Evolutionary conservation across 2,329 filamentous ascomycete species (phyloP).

Genomic region (Massarina eburnea): DNA sequence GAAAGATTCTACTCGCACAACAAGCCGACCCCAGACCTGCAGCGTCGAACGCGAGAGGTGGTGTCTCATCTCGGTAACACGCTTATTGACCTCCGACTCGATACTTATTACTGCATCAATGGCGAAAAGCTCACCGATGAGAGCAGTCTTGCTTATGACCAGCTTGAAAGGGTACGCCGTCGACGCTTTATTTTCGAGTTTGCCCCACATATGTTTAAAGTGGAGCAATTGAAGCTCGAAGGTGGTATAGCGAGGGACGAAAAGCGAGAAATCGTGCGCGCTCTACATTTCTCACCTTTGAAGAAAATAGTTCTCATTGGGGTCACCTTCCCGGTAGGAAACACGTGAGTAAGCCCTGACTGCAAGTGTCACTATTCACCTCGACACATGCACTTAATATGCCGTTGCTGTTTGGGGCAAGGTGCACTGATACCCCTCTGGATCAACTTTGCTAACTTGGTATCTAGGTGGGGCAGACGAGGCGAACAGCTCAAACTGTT

Average conservation of each 20-base stretch:
- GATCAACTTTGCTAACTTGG: no score
- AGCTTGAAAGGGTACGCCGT: slow-evolving; percentile 28
- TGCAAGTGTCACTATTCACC: no score
- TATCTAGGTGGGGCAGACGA: slow-evolving; percentile 46
- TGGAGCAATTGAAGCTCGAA: slow-evolving; percentile 50
- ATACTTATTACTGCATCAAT: slow-evolving; percentile 34
- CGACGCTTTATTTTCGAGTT: slow-evolving; percentile 48
- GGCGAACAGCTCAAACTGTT: slow-evolving; percentile 36
- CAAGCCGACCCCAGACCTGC: slow-evolving; percentile 24
- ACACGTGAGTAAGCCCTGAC: no score
- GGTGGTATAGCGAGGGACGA: slow-evolving; percentile 51
- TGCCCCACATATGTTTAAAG: slow-evolving; percentile 43
- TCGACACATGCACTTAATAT: no score
- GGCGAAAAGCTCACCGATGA: slow-evolving; percentile 37
- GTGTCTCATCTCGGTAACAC: slow-evolving; percentile 45
- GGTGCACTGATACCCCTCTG: no score
- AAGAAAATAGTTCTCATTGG: slow-evolving; percentile 52
- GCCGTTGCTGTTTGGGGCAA: no score
- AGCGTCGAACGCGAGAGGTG: slow-evolving; percentile 27
- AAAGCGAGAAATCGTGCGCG: slow-evolving; percentile 48
- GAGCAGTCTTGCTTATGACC: slow-evolving; percentile 12
- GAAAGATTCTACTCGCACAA: slow-evolving; percentile 46
- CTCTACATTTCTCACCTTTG: slow-evolving; percentile 45
- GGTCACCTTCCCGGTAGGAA: slow-evolving; percentile 46
- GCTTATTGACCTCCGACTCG: slow-evolving; percentile 47